Percentiles rank a stretch among this genome's conserved stretches.
phyloP scores from a whole-genome alignment of 306 rosid genomes.

The Begonia peltatifolia region DNA sequence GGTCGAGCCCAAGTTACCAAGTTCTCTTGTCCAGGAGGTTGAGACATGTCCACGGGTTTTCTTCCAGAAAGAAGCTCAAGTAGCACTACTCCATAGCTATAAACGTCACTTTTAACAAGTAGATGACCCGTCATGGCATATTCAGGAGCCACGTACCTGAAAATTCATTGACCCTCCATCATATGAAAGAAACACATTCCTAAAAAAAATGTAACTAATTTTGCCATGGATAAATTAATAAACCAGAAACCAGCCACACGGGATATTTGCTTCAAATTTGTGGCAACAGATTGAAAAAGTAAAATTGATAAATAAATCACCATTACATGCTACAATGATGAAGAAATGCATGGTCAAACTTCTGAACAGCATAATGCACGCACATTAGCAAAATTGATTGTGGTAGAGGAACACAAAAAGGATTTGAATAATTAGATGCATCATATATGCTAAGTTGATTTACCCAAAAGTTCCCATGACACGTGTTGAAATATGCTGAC shows the following conservation, averaged over 20 bases:
- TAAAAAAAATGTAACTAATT: no score
- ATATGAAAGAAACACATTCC: no score
- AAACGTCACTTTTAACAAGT: slow-evolving; percentile 94
- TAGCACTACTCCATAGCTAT: slow-evolving; percentile 92
- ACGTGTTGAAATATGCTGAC: slow-evolving; percentile 66
- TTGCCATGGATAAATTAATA: no score
- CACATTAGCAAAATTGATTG: no score
- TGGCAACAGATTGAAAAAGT: no score
- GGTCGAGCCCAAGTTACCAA: slow-evolving; percentile 89
- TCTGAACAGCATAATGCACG: not conserved
- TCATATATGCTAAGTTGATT: not conserved
- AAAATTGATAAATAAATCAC: no score
- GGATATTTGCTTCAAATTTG: no score
- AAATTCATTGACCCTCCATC: slow-evolving; percentile 9
- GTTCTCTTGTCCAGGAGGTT: slow-evolving; percentile 72
- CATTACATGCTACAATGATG: no score
- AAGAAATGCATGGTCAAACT: not conserved
- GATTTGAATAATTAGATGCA: not conserved
- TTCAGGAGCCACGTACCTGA: slow-evolving; percentile 95
- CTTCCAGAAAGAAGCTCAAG: slow-evolving; percentile 90
- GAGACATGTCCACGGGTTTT: slow-evolving; percentile 91
- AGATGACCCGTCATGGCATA: slow-evolving; percentile 98
- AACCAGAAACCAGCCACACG: no score
- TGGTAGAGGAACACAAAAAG: not conserved
- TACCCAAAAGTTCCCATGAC: slow-evolving; percentile 99